Conservation (phyloP, 495 filamentous ascomycete genomes). For the Neurospora tetraspora region DNA sequence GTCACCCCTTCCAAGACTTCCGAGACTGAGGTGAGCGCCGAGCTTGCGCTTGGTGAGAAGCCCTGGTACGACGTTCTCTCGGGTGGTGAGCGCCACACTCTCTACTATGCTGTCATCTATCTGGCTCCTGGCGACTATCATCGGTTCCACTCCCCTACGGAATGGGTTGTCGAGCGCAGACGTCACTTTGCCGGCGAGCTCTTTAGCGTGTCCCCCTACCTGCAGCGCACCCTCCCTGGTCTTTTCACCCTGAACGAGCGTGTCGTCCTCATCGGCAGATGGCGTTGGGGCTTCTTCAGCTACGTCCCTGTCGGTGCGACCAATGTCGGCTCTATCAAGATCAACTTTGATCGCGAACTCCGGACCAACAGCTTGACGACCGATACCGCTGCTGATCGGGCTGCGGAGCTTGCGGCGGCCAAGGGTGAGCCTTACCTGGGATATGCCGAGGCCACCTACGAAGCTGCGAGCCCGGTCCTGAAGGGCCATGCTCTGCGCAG, state of each 20-base stretch:
- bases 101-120: conserved; percentile 95
- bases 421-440: conserved; percentile 74
- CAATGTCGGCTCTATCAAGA: conserved; percentile 94
- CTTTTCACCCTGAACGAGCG: conserved; percentile 96
- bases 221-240: conserved; percentile 82
- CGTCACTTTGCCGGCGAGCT: conserved; percentile 96
- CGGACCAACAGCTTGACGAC: conserved; percentile 85
- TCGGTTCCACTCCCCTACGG: conserved; percentile 88
- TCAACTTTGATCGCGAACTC: conserved; percentile 94
- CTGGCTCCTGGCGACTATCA: conserved; percentile 98
- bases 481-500: conserved; percentile 72
- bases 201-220: conserved; percentile 87
- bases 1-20: conserved; percentile 52
- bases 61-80: conserved; percentile 67
- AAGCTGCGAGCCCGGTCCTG: conserved; percentile 62
- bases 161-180: conserved; percentile 86
- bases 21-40: conserved; percentile 72
- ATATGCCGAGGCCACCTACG: conserved; percentile 86
- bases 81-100: conserved; percentile 47
- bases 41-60: conserved; percentile 63
- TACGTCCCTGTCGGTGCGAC: conserved; percentile 94
- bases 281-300: conserved; percentile 96
- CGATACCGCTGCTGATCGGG: conserved; percentile 77
- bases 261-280: conserved; percentile 84
- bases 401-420: conserved; percentile 64